Evolutionary conservation across 2,329 filamentous ascomycete genomes (phyloP).

Genomic region (Xylariaceae sp.): DNA sequence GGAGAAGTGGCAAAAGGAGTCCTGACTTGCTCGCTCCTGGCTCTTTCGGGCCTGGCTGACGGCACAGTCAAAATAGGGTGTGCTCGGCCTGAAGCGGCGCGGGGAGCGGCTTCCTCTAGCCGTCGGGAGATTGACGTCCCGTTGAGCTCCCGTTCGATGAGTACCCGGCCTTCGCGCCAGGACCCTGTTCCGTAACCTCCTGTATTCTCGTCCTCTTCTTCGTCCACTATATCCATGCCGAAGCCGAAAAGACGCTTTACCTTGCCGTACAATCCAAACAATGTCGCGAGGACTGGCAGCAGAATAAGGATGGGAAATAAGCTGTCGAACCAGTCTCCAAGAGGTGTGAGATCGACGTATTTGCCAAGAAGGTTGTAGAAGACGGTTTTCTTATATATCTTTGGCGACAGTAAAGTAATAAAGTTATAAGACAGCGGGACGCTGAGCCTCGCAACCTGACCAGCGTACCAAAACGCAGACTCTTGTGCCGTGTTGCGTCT

Average conservation of each 20-base stretch:
- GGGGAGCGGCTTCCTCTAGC: conserved; percentile 41
- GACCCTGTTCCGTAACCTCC: conserved; percentile 69
- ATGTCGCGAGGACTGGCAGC: conserved; percentile 75
- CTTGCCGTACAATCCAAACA: conserved; percentile 86
- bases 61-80: conserved; percentile 49
- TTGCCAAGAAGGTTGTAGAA: conserved; percentile 86
- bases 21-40: conserved; percentile 36
- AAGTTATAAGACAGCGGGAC: conserved; percentile 96
- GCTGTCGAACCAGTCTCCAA: conserved; percentile 80
- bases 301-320: conserved; percentile 87
- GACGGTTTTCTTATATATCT: conserved; percentile 69
- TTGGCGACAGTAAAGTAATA: conserved; percentile 74
- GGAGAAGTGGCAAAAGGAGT: conserved; percentile 44
- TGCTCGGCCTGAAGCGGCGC: conserved; percentile 35
- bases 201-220: conserved; percentile 63
- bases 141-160: conserved; percentile 82
- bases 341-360: conserved; percentile 74
- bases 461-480: conserved; percentile 91
- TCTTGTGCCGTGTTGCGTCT: conserved; percentile 88
- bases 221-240: conserved; percentile 69
- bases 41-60: conserved; percentile 28
- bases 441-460: conserved; percentile 86
- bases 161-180: conserved; percentile 86
- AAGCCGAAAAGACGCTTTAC: conserved; percentile 75
- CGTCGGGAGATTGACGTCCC: conserved; percentile 55